A percentile compares a stretch with the other conserved stretches of the same genome.
These are phyloP conservation scores for Cairneyella variabilis DNA, from an alignment of 495 filamentous ascomycete species.

Conservation along the genomic window DNA sequence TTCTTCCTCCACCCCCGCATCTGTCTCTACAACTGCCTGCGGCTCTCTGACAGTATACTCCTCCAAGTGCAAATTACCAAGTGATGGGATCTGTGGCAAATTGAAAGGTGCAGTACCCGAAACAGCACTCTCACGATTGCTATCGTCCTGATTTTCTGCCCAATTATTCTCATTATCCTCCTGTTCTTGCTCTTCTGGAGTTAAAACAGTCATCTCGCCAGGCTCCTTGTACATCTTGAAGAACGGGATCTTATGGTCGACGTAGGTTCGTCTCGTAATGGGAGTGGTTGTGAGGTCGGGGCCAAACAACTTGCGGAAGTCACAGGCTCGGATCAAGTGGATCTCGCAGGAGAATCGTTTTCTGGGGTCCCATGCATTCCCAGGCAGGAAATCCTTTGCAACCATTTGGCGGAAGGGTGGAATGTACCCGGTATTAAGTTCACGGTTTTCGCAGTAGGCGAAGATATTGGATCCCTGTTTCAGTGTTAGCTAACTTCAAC, in stretches of 20 bases:
- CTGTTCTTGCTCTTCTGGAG: background rate
- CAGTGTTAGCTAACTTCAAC: background rate
- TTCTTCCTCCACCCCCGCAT: background rate
- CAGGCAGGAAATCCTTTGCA: background rate
- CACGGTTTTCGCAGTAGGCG: background rate
- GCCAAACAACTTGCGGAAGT: background rate
- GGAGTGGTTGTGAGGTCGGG: background rate
- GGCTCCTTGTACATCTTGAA: background rate
- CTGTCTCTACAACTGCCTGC: background rate
- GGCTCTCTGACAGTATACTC: background rate
- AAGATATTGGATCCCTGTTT: background rate
- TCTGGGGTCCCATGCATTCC: background rate
- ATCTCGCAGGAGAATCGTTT: background rate
- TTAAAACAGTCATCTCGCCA: background rate
- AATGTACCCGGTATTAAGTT: background rate
- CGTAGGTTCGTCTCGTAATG: background rate
- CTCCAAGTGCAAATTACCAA: background rate
- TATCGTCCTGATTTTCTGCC: background rate
- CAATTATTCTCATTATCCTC: background rate
- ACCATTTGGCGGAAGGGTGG: background rate
- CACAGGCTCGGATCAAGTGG: background rate
- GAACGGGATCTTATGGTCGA: background rate
- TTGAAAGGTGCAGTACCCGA: too few relatives aligned
- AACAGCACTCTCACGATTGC: too few relatives aligned
- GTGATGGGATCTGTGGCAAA: background rate